phyloP scores from a whole-genome alignment of 495 filamentous ascomycete genomes.

The Penicillium desertorum region DNA sequence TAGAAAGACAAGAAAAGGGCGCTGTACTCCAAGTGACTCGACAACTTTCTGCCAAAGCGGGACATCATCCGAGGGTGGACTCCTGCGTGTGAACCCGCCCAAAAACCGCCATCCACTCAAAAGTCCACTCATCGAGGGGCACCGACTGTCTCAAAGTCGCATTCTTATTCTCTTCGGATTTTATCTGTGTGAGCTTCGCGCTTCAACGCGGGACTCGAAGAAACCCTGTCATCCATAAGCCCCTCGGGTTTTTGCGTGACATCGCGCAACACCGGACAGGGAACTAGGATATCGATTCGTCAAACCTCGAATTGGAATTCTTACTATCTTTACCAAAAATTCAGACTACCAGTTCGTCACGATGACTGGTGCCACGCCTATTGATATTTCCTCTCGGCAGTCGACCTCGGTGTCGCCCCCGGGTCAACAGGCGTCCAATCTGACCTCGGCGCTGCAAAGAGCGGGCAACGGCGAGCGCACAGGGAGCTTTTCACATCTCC shows the following conservation, averaged over 20 bases:
- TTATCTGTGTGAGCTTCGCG: constrained; percentile 40
- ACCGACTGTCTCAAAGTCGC: constrained; percentile 33
- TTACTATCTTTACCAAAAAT: constrained; percentile 2
- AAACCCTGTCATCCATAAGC: constrained; percentile 36
- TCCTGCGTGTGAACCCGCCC: constrained; percentile 33
- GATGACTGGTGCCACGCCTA: constrained; percentile 60
- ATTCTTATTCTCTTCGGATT: constrained; percentile 42
- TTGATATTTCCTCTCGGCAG: constrained; percentile 64
- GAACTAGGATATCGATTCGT: constrained; percentile 30
- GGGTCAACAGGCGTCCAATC: constrained; percentile 58
- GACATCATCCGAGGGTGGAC: constrained; percentile 48
- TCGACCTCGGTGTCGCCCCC: constrained; percentile 61
- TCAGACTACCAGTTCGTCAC: constrained; percentile 21
- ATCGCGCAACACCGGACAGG: constrained; percentile 43
- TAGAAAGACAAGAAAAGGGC: constrained; percentile 9
- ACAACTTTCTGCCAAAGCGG: constrained; percentile 35
- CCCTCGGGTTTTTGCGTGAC: constrained; percentile 45
- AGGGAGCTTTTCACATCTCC: constrained; percentile 43
- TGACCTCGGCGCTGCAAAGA: constrained; percentile 60
- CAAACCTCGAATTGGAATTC: constrained; percentile 2
- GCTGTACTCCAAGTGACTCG: constrained; percentile 18
- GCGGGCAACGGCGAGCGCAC: constrained; percentile 42
- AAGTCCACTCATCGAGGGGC: constrained; percentile 49
- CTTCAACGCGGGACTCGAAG: constrained; percentile 42
- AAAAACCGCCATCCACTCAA: constrained; percentile 37